Percentiles rank a stretch among this genome's conserved stretches.
phyloP scores from a whole-genome alignment of 345 rosid genomes.

The Citrus mangshanensis region DNA sequence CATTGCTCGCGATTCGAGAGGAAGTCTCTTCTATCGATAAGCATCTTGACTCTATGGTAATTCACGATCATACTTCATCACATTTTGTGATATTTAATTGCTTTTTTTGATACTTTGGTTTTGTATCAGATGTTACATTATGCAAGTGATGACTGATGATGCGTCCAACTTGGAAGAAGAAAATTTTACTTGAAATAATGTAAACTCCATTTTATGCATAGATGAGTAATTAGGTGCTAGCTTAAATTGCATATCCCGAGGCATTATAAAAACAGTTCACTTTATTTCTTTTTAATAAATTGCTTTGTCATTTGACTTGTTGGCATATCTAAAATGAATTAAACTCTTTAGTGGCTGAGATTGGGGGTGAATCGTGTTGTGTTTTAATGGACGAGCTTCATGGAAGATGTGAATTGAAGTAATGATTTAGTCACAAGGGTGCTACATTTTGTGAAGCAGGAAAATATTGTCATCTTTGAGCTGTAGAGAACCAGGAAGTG shows the following conservation, averaged over 20 bases:
- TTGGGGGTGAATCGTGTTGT: not conserved
- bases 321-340: not conserved
- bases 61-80: not conserved
- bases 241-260: not conserved
- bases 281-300: not conserved
- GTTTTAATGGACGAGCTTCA: not conserved
- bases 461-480: not conserved
- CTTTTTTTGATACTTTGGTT: not conserved
- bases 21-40: slow-evolving; percentile 85
- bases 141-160: not conserved
- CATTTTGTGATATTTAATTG: not conserved
- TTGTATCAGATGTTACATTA: not conserved
- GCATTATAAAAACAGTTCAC: not conserved
- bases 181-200: not conserved
- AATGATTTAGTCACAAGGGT: not conserved
- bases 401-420: not conserved
- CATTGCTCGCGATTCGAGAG: slow-evolving; percentile 75
- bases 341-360: not conserved
- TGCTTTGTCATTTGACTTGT: not conserved
- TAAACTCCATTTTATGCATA: not conserved
- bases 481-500: not conserved
- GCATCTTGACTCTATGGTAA: slow-evolving; percentile 86
- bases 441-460: not conserved
- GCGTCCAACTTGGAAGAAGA: not conserved
- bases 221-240: not conserved